Percentiles rank a stretch among this genome's conserved stretches.
Conservation (phyloP, 75 land plant species). For the Azolla pinnata region DNA sequence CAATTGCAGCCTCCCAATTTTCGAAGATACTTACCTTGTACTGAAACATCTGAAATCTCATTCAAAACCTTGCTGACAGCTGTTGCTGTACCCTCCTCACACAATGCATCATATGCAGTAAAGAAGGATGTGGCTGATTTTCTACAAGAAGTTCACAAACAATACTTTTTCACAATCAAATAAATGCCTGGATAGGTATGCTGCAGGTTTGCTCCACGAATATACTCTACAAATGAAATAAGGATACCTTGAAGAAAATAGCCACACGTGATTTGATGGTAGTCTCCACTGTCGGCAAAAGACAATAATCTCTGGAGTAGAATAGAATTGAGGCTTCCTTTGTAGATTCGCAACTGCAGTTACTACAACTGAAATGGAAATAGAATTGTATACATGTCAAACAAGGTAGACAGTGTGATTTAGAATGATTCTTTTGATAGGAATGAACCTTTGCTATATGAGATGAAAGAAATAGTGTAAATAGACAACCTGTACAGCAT, state of each 20-base stretch:
- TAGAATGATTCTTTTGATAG: no score
- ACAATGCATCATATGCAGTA: slow-evolving; percentile 89
- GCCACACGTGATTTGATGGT: slow-evolving; percentile 92
- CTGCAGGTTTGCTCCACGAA: not conserved
- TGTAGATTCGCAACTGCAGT: slow-evolving; percentile 94
- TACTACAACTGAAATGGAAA: slow-evolving; percentile 45
- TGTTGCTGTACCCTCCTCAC: slow-evolving; percentile 90
- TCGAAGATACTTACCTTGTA: slow-evolving; percentile 45
- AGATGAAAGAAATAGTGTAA: no score
- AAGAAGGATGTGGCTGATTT: slow-evolving; percentile 81
- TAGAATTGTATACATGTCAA: slow-evolving; percentile 23
- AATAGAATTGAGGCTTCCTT: slow-evolving; percentile 78
- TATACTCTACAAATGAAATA: not conserved
- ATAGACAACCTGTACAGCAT: no score
- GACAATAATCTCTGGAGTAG: slow-evolving; percentile 83
- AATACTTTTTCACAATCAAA: not conserved
- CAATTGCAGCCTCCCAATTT: not conserved
- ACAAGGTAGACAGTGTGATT: no score
- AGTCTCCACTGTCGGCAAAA: slow-evolving; percentile 93
- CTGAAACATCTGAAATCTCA: slow-evolving; percentile 83
- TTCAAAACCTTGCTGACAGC: slow-evolving; percentile 65
- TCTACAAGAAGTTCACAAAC: slow-evolving; percentile 23
- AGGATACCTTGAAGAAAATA: slow-evolving; percentile 67
- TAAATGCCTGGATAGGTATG: no score
- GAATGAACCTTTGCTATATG: no score